Evolutionary conservation across 345 rosid genomes (phyloP).

Genomic region (Psidium friedrichsthalianum): DNA sequence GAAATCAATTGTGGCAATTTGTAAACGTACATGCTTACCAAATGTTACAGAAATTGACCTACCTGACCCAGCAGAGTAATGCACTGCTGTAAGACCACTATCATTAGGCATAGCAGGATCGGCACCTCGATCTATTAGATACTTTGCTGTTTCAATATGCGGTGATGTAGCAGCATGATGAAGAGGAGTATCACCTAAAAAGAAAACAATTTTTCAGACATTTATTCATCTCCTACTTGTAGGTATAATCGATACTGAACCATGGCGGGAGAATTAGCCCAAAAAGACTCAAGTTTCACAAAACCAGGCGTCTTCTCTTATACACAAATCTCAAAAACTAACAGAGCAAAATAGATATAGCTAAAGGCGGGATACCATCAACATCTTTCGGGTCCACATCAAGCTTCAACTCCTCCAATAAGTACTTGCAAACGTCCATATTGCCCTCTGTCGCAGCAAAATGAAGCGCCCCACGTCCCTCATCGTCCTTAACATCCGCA

Average conservation of each 20-base stretch:
- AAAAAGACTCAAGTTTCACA: neutral
- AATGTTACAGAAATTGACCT: neutral
- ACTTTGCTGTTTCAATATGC: conserved; percentile 55
- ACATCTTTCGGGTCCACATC: conserved; percentile 58
- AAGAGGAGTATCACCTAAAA: conserved; percentile 79
- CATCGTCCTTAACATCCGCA: conserved; percentile 71
- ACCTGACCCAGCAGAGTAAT: conserved; percentile 84
- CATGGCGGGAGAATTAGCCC: too few relatives aligned
- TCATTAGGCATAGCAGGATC: conserved; percentile 57
- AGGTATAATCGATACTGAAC: too few relatives aligned
- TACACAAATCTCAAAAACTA: neutral
- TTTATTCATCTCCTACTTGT: neutral
- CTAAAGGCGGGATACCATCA: conserved; percentile 34
- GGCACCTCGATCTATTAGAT: conserved; percentile 72
- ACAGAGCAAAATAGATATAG: neutral
- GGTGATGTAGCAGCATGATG: conserved; percentile 83
- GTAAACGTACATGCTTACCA: neutral
- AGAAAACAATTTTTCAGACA: neutral
- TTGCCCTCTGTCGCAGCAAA: conserved; percentile 82
- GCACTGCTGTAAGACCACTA: conserved; percentile 69
- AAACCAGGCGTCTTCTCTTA: neutral
- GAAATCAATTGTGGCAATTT: neutral
- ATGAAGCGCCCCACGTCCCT: conserved; percentile 80
- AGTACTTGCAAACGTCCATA: conserved; percentile 66
- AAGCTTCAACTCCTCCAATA: conserved; percentile 70